Percentiles rank a stretch among this genome's conserved stretches.
Conservation (phyloP, 768 basidiomycete species). For the Leccinum variicolor region DNA sequence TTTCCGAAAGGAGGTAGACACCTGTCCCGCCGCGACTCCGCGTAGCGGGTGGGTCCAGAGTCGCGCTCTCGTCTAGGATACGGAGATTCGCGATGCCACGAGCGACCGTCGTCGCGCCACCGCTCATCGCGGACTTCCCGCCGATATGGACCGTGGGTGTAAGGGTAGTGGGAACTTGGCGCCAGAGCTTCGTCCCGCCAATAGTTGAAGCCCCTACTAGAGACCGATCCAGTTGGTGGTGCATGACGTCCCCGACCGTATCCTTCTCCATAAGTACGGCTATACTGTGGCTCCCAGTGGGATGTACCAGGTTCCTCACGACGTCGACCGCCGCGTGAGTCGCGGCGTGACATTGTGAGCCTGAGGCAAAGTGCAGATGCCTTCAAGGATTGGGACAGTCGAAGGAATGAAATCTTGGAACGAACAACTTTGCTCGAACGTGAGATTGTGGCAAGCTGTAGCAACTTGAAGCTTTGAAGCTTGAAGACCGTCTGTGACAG, state of each 20-base stretch:
- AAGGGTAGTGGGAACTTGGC: conserved; percentile 1
- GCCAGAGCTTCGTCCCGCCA: conserved; percentile 17
- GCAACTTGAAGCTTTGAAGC: neutral
- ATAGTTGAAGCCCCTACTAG: conserved; percentile 18
- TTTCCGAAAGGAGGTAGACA: conserved; percentile 1
- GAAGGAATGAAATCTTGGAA: conserved; percentile 18
- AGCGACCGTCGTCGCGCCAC: conserved; percentile 11
- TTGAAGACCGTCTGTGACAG: neutral
- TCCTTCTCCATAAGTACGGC: conserved; percentile 6
- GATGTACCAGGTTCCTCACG: conserved; percentile 12
- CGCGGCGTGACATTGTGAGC: conserved; percentile 9
- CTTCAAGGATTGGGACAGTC: conserved; percentile 1
- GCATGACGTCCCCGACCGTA: conserved; percentile 8
- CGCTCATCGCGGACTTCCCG: conserved; percentile 7
- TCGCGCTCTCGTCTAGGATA: conserved; percentile 5
- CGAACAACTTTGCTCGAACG: neutral
- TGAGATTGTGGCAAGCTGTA: neutral
- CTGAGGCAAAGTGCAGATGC: conserved; percentile 6
- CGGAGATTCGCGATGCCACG: conserved; percentile 8
- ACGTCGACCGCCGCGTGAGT: conserved; percentile 8
- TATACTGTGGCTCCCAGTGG: conserved; percentile 1
- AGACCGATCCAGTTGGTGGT: neutral
- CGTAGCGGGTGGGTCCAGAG: conserved; percentile 5
- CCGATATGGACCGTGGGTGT: conserved; percentile 1
- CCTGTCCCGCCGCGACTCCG: conserved; percentile 5